Conservation (phyloP, 202 grass and related monocot species). For the Elaeis oleifera region DNA sequence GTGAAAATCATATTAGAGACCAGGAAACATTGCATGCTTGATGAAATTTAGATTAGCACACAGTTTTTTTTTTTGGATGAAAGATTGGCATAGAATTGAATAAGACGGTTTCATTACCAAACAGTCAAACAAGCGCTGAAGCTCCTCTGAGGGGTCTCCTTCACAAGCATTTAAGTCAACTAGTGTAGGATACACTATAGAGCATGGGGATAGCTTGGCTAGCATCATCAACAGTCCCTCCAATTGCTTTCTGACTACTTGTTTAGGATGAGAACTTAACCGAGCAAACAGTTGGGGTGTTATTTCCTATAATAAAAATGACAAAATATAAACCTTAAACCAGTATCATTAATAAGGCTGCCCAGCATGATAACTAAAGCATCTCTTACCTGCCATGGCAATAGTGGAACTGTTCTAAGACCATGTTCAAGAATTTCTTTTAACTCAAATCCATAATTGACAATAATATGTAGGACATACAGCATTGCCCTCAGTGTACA, state of each 20-base stretch:
- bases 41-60: constrained; percentile 1
- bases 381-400: constrained; percentile 73
- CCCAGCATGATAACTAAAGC: constrained; percentile 11
- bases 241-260: constrained; percentile 69
- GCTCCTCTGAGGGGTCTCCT: constrained; percentile 70
- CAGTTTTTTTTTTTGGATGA: neutral
- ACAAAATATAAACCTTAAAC: constrained; percentile 12
- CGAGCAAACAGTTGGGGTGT: constrained; percentile 96
- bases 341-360: constrained; percentile 21
- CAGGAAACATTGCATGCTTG: no score
- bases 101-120: constrained; percentile 41
- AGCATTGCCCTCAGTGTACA: constrained; percentile 65
- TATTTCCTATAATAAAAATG: constrained; percentile 55
- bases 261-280: constrained; percentile 85
- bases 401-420: constrained; percentile 62
- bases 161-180: constrained; percentile 91
- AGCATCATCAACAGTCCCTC: constrained; percentile 80
- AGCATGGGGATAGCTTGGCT: constrained; percentile 74
- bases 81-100: neutral
- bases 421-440: constrained; percentile 62
- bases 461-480: constrained; percentile 78
- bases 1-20: neutral
- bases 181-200: constrained; percentile 86
- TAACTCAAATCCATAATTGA: constrained; percentile 86
- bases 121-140: constrained; percentile 68